A percentile compares a stretch with the other conserved stretches of the same genome.
Conservation (phyloP, 805 yeast species). For the Scheffersomyces stipitis region DNA sequence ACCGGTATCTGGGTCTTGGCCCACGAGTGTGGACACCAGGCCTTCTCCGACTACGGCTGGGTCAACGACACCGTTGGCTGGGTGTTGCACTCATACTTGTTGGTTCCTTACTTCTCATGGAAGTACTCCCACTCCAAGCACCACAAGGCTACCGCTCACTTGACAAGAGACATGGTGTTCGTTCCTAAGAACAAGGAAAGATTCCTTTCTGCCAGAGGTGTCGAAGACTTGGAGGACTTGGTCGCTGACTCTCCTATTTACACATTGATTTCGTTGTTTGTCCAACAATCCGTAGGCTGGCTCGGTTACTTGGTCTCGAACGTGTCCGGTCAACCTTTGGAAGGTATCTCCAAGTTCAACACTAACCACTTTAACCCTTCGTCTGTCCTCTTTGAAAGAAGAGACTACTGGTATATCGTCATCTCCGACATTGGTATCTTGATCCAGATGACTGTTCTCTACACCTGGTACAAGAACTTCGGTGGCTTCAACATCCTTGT, state of each 20-base stretch:
- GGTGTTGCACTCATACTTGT: constrained; percentile 56
- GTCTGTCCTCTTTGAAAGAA: constrained; percentile 53
- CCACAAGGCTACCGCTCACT: constrained; percentile 64
- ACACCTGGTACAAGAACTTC: constrained; percentile 49
- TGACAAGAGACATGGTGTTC: constrained; percentile 60
- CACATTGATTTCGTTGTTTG: constrained; percentile 41
- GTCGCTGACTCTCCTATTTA: constrained; percentile 57
- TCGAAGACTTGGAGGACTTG: constrained; percentile 41
- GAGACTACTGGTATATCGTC: constrained; percentile 55
- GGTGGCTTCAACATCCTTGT: constrained; percentile 52
- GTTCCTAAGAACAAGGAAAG: constrained; percentile 54
- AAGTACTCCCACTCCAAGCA: constrained; percentile 60
- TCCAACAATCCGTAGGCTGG: constrained; percentile 60
- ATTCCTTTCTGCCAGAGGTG: constrained; percentile 32
- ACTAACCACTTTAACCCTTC: constrained; percentile 56
- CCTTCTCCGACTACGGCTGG: constrained; percentile 53
- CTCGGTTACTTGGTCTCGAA: constrained; percentile 50
- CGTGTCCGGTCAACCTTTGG: constrained; percentile 48
- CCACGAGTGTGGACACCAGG: constrained; percentile 66
- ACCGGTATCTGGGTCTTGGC: constrained; percentile 64
- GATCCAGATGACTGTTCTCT: constrained; percentile 43
- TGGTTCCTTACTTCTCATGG: constrained; percentile 66
- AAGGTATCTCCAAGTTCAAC: constrained; percentile 40
- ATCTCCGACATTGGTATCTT: constrained; percentile 58
- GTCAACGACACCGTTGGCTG: constrained; percentile 60